Base-by-base conservation (phyloP, 108 stramenopile species). In the Aureococcus anophagefferens region DNA sequence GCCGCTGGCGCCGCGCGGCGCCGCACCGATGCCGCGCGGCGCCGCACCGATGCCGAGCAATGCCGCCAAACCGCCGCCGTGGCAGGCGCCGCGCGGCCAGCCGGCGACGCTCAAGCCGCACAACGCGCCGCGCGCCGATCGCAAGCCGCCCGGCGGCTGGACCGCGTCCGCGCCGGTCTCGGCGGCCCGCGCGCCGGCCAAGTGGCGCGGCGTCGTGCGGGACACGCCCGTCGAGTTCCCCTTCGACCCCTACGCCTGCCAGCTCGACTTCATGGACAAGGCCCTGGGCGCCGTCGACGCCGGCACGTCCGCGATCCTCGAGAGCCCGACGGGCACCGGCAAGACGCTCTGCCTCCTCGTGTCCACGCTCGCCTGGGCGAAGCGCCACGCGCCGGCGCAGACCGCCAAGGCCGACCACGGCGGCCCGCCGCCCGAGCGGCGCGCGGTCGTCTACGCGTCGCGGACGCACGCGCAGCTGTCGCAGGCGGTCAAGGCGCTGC, bases 181-280 rank as follows among this genome's bases (percentile, higher is more conserved):
- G n/a, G n/a, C n/a, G n/a, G n/a, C n/a, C n/a, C n/a, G n/a, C n/a
- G n/a, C n/a, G n/a, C n/a, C n/a, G n/a, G 40, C 40, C 9, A 75
- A 17, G 37, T 59, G 51, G 51, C 1, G 3, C 21, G 51, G 51
- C 51, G 13, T 11, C 21, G 17, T 96, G 14, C 72, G 83, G 16
- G 90, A 90, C 4, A 79, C 93, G 30, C 68, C 82, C 7, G 84
- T 99, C 64, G 88, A 91, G 63, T 99, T 99, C 72, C 98, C 98
- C 28, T 96, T 95, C 80, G 68, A 82, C 63, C 97, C 98, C 0
- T 99, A 99, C 80, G 78, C 83, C 70, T 91, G 88, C 72, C 98
- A 99, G 81, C 67, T 85, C 65, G 88, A 83, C 16, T 99, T 96
- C 78, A 99, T 99, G 96, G 70, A 67, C 45, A 82, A 83, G 31